These are phyloP conservation scores for Coemansia sp. DNA, from an alignment of 192 early-diverging fungal genomes.

Conservation along the genomic window DNA sequence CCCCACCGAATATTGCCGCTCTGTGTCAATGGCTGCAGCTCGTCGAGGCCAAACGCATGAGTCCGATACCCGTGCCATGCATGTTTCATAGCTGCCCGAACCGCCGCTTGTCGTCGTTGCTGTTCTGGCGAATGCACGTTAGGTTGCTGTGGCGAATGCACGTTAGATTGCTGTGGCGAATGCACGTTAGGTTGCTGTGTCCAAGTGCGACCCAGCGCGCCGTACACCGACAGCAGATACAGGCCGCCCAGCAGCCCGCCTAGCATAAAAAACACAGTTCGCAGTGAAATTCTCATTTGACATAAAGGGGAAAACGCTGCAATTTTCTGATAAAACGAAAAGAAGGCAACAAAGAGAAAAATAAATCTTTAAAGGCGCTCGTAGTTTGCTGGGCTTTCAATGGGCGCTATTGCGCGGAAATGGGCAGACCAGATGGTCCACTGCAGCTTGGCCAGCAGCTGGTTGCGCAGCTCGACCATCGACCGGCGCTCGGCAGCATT, in stretches of 20 bases:
- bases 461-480: conserved; percentile 54
- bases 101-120: conserved; percentile 27
- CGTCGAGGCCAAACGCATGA: conserved; percentile 51
- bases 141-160: no score
- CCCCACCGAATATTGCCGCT: conserved; percentile 54
- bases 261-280: conserved; percentile 27
- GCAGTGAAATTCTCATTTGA: conserved; percentile 19
- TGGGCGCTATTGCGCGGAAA: conserved; percentile 18
- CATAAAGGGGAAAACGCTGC: no score
- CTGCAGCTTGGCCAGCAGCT: conserved; percentile 62
- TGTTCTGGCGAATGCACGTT: neutral
- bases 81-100: conserved; percentile 43
- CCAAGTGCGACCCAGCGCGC: conserved; percentile 1
- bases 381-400: conserved; percentile 26
- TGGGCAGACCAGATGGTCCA: conserved; percentile 74
- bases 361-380: conserved; percentile 12
- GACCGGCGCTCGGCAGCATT: conserved; percentile 60
- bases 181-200: neutral
- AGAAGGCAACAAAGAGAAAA: neutral
- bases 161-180: neutral
- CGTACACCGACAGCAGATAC: conserved; percentile 30
- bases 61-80: conserved; percentile 50
- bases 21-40: conserved; percentile 41
- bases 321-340: neutral
- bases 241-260: conserved; percentile 11